phyloP scores from a whole-genome alignment of 805 yeast species.

The Ascoidea asiatica region DNA sequence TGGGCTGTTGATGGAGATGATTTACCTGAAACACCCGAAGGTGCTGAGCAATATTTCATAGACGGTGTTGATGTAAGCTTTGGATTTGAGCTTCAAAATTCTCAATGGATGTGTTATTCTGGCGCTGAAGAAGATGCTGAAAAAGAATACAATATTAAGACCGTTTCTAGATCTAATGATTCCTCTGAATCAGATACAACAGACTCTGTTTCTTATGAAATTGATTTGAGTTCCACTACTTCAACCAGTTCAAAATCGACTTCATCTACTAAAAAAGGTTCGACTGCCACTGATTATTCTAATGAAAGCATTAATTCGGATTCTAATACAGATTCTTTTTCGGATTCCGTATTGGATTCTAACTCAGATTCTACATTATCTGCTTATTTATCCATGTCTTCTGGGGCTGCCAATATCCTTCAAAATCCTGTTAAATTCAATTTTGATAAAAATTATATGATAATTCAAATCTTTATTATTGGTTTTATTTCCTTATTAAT shows the following conservation, averaged over 20 bases:
- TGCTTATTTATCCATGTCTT: neutral
- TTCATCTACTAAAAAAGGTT: too few species aligned
- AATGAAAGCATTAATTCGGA: neutral
- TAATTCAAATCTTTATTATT: too few species aligned
- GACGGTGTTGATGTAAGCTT: slow-evolving; percentile 38
- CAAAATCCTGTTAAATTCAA: neutral
- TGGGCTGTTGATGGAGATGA: slow-evolving; percentile 2
- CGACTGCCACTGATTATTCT: neutral
- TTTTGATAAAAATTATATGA: too few species aligned
- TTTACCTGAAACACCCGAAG: slow-evolving; percentile 50
- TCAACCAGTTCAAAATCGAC: too few species aligned
- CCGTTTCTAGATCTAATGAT: too few species aligned
- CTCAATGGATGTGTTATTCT: neutral
- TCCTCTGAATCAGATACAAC: too few species aligned
- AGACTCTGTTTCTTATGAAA: too few species aligned
- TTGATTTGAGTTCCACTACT: too few species aligned
- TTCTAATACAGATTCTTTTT: neutral
- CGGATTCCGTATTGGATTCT: neutral
- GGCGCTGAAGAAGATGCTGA: neutral
- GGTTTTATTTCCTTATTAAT: too few species aligned
- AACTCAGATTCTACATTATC: neutral
- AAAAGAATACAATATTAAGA: too few species aligned
- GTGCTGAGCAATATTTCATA: slow-evolving; percentile 51
- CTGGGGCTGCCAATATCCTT: neutral
- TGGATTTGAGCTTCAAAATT: neutral